Base-by-base conservation (phyloP, 2,329 filamentous ascomycete species). In the Gaeumannomyces tritici region DNA sequence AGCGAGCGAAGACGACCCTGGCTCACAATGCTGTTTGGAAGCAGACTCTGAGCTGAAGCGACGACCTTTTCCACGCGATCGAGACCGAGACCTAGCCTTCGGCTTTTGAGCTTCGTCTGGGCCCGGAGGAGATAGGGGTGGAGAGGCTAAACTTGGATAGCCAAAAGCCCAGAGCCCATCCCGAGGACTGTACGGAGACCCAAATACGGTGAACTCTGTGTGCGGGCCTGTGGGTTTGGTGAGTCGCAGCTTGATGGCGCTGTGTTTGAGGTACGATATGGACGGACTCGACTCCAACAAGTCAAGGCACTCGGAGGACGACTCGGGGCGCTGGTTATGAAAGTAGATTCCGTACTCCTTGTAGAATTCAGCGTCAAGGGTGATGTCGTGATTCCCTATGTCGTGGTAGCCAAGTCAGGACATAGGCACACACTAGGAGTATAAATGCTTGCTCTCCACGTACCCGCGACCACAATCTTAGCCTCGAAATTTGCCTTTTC, bases 371-470 rank as follows among this genome's bases (percentile, higher is more conserved):
- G 75, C 67, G 69, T 91, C 89, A 8, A 92, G 80, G 0, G 87
- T 89, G 60, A 89, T 77, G 69, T 92, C 89, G 73, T 92, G 89
- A 70, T 92, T 93, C 31, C 89, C 88, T 88, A 26, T 31, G 18
- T 15, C 59, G 33, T 6, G 29, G 6, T n/a, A 33, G 8, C 31
- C 31, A 26, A 21, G 42, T 51, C 42, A 51, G 42, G 3, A 51
- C 42, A 51, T 21, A n/a, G n/a, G 18, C 42, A 3, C 8, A n/a
- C 42, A 9, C n/a, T n/a, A n/a, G n/a, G n/a, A n/a, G n/a, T n/a
- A n/a, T n/a, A n/a, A n/a, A n/a, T n/a, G n/a, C n/a, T n/a, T n/a
- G n/a, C n/a, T n/a, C n/a, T n/a, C n/a, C n/a, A n/a, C n/a, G 62
- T 77, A 88, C 86, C 88, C 65, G 87, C 88, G 66, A 91, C 74